Conservation (phyloP, 352 stramenopile genomes). For the Globisporangium spiculum region DNA sequence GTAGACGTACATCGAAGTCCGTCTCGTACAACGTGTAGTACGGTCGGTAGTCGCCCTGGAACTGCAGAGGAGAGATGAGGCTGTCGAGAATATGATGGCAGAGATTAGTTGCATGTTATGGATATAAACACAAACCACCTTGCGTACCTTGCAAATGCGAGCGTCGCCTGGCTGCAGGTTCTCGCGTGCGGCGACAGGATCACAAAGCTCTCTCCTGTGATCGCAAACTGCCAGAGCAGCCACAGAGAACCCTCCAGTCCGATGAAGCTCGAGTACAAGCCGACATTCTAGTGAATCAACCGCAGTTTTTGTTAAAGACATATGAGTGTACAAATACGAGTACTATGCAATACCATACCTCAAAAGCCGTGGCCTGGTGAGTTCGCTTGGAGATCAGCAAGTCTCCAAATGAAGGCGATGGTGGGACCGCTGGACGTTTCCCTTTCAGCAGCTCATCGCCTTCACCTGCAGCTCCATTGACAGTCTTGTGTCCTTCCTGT, state of each 20-base stretch:
- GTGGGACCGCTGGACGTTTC: conserved; percentile 19
- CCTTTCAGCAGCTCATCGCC: conserved; percentile 1
- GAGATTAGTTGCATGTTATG: not conserved
- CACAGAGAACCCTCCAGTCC: conserved; percentile 70
- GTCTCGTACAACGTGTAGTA: conserved; percentile 87
- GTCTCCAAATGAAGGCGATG: conserved; percentile 68
- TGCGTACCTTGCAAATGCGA: conserved; percentile 73
- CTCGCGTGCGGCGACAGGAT: conserved; percentile 75
- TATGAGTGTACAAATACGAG: not conserved
- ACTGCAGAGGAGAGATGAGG: conserved; percentile 78
- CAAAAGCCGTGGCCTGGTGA: conserved; percentile 51
- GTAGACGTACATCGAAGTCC: conserved; percentile 68
- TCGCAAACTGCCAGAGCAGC: conserved; percentile 83
- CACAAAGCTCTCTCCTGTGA: conserved; percentile 78
- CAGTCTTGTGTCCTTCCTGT: conserved; percentile 19
- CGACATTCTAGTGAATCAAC: conserved; percentile 47
- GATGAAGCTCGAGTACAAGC: conserved; percentile 84
- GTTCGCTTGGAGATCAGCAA: conserved; percentile 57
- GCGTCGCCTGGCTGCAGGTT: conserved; percentile 76
- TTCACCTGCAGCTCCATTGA: not conserved
- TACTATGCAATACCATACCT: conserved; percentile 27
- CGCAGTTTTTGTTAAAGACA: not conserved
- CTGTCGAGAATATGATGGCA: conserved; percentile 21
- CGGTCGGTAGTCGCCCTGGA: conserved; percentile 77
- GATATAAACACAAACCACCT: not conserved